Evolutionary conservation across 2,329 filamentous ascomycete species (phyloP).

Genomic region (Calycina herbarum): DNA sequence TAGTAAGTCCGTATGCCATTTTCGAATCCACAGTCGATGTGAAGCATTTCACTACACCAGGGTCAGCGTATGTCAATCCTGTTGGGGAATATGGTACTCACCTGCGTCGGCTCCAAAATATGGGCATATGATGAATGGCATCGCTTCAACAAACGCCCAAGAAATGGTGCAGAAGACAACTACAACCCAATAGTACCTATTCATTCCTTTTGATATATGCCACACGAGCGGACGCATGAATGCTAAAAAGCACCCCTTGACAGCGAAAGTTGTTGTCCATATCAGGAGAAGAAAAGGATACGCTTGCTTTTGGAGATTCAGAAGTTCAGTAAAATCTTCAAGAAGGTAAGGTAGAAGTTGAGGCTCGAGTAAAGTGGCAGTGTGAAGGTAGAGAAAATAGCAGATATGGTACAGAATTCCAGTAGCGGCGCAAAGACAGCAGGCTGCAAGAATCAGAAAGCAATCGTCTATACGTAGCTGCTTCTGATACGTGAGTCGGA

Average conservation of each 20-base stretch:
- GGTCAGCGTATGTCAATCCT: background rate
- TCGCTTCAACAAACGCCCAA: background rate
- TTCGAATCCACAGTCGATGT: background rate
- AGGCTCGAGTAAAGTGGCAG: background rate
- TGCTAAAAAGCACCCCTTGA: background rate
- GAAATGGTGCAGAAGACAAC: background rate
- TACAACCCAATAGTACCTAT: conserved; percentile 3
- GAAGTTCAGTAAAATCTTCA: background rate
- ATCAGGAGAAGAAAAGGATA: background rate
- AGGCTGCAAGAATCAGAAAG: background rate
- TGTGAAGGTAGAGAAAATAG: background rate
- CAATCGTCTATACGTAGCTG: background rate
- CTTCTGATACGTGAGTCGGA: background rate
- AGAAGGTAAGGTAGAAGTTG: conserved; percentile 1
- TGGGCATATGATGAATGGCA: background rate
- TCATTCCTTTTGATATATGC: background rate
- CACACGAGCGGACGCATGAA: conserved; percentile 1
- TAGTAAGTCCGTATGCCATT: background rate
- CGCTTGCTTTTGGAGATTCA: background rate
- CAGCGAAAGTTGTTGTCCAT: background rate
- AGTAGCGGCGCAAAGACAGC: background rate
- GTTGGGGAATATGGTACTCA: background rate
- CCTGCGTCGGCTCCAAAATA: background rate
- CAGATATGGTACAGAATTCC: background rate
- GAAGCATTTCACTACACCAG: background rate